Evolutionary conservation across 148 eudicot species (phyloP), one percentile per base, ranked within the genome.

Genomic region (Dianthus caryophyllus): DNA sequence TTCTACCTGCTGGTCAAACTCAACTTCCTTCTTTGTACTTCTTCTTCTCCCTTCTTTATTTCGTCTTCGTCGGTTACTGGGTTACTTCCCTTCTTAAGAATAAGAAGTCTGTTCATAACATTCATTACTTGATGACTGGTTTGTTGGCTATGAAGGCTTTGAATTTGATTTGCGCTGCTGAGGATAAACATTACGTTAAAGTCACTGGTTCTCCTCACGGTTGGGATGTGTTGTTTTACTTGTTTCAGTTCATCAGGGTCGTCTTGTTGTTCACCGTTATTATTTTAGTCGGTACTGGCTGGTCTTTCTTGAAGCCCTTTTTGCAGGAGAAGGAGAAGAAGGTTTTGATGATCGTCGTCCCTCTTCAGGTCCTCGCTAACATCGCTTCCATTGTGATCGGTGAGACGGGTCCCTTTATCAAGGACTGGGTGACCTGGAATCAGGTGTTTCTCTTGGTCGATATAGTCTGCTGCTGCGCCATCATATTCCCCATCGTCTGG

Each of bases 401-500:
- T 13, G 97, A 90, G 65, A 88, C 97, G 0, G 97, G 98, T n/a
- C 98, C 98, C 0, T 93, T 87, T 75, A 89, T 93, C 50, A 89
- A 83, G 85, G 96, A 93, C 64, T 93, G 98, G 98, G 87, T 89
- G 0, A 93, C 96, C 5, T 93, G 98, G 98, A 93, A 93, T 26
- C 96, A 93, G 75, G 88, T 93, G 60, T 89, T 93, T 64, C 74
- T 93, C 80, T 78, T 93, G 77, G 98, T 93, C 29, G 98, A 93
- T 83, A 89, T 93, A 31, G 66, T 87, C 1, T 93, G 98, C 6
- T 93, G 98, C 30, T 89, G 96, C 31, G 95, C 96, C 0, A 89
- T 93, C 64, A 84, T 93, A 10, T 87, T 93, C 78, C 96, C 96
- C 0, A 87, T 87, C 38, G 95, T 93, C 62, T 93, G 98, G 98